Evolutionary conservation across 192 early-diverging fungal species (phyloP), one percentile per base, ranked within the genome.

Genomic region (Coemansia sp.): DNA sequence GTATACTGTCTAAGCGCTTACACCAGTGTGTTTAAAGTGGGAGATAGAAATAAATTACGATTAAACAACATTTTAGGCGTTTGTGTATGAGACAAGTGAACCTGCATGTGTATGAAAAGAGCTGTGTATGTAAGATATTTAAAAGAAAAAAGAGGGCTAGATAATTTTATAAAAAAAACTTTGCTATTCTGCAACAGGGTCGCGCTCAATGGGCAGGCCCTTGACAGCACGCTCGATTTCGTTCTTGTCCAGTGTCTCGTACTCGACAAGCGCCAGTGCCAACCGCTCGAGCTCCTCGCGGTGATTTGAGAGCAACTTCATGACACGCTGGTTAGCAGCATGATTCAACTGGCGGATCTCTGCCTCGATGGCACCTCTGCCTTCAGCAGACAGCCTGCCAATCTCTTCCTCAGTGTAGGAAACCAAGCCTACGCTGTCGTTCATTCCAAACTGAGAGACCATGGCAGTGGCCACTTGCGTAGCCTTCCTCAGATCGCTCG

Each of bases 391-490:
- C 21, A 94, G 71, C 10, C 86, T 73, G 1, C 85, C 81, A 73
- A 86, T 89, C 35, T 95, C 96, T 21, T 97, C 93, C 52, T 90
- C 86, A 9, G 84, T 73, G 72, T 91, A 90, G 17, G 87, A 88
- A 2, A 95, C 90, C 19, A 93, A 86, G 3, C 98, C 98, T 42
- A 97, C 89, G 70, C 89, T 93, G 0, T 98, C 95, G 72, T 87
- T 92, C 98, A 99, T 99, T 14, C 98, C 98, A 70, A 90, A 96
- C 62, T 82, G 75, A 3, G 89, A 85, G 1, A 99, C 95, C 97
- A 98, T 98, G 40, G 88, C 87, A 30, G 91, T 90, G 26, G 98
- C 96, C 17, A 97, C 87, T 37, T 80, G 78, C 1, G 96, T 98
- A 13, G 97, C 98, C 44, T 94, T 89, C 43, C 90, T 84, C 76